phyloP scores from a whole-genome alignment of 2,329 filamentous ascomycete species.

The Fusarium haematococcum region DNA sequence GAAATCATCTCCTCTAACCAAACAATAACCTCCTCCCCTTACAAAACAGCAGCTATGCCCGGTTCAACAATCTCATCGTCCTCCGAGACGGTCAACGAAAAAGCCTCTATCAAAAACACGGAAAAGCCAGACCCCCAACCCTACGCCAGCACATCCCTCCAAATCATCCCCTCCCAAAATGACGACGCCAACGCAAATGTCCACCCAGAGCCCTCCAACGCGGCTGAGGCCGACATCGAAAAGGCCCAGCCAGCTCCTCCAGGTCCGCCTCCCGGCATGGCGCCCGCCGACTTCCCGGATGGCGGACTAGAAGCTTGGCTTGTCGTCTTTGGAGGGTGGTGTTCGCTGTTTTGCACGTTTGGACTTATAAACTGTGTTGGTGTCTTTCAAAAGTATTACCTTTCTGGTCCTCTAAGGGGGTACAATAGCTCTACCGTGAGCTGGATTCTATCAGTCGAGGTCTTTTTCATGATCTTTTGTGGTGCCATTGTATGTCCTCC shows the following conservation, averaged over 20 bases:
- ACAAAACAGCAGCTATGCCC: slow-evolving; percentile 30
- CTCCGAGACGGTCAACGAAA: slow-evolving; percentile 42
- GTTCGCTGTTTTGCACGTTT: slow-evolving; percentile 58
- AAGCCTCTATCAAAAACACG: slow-evolving; percentile 10
- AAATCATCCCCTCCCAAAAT: slow-evolving; percentile 20
- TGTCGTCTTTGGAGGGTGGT: slow-evolving; percentile 62
- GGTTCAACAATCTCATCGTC: slow-evolving; percentile 42
- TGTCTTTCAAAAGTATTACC: slow-evolving; percentile 71
- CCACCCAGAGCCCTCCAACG: slow-evolving; percentile 46
- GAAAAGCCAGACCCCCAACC: slow-evolving; percentile 21
- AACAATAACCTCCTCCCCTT: background rate
- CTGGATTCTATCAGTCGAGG: slow-evolving; percentile 70
- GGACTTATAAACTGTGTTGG: slow-evolving; percentile 61
- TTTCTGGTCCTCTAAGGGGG: slow-evolving; percentile 58
- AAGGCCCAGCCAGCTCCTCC: slow-evolving; percentile 1
- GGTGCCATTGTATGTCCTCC: slow-evolving; percentile 57
- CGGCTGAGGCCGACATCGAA: slow-evolving; percentile 46
- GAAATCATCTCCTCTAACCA: background rate
- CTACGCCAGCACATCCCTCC: slow-evolving; percentile 2
- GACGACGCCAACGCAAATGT: slow-evolving; percentile 27
- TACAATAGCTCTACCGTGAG: slow-evolving; percentile 65
- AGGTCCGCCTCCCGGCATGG: slow-evolving; percentile 49
- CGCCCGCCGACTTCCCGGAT: slow-evolving; percentile 68
- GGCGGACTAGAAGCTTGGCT: slow-evolving; percentile 69
- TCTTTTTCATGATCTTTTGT: slow-evolving; percentile 62